Conservation (phyloP, 208 protist species). For the Endotrypanum monterogeii region DNA sequence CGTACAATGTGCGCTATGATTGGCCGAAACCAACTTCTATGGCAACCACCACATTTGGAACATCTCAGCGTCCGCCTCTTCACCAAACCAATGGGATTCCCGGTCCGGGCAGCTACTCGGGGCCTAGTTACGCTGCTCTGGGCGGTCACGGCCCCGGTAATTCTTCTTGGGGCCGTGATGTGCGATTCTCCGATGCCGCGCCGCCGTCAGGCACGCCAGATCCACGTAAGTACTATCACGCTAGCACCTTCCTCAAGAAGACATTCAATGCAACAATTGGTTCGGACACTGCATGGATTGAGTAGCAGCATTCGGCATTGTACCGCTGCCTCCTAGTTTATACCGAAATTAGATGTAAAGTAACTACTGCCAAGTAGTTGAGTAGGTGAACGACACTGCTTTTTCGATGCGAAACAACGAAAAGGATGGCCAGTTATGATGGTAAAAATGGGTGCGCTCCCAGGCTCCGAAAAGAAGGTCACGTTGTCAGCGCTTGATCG, state of each 20-base stretch:
- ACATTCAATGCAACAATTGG: conserved; percentile 83
- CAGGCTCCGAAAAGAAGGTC: not conserved
- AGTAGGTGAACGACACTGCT: not conserved
- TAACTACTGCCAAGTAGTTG: not conserved
- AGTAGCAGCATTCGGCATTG: not conserved
- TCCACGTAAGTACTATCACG: conserved; percentile 64
- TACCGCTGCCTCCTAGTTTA: not conserved
- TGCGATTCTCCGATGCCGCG: conserved; percentile 46
- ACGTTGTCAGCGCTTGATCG: not conserved
- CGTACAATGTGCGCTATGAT: conserved; percentile 77
- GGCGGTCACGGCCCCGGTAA: conserved; percentile 18
- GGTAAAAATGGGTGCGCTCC: not conserved
- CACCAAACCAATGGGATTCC: conserved; percentile 20
- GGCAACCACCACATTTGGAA: conserved; percentile 53
- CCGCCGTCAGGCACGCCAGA: conserved; percentile 33
- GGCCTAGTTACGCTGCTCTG: conserved; percentile 8
- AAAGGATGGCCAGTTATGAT: not conserved
- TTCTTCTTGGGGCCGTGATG: conserved; percentile 63
- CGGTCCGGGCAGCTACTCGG: conserved; percentile 61
- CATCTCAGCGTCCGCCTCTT: conserved; percentile 28
- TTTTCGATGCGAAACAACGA: not conserved
- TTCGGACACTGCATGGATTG: conserved; percentile 54
- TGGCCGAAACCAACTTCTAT: conserved; percentile 62
- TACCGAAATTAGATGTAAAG: conserved; percentile 3
- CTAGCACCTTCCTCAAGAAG: conserved; percentile 80